phyloP scores from a whole-genome alignment of 2,329 filamentous ascomycete genomes.

The Thelonectria blattea region DNA sequence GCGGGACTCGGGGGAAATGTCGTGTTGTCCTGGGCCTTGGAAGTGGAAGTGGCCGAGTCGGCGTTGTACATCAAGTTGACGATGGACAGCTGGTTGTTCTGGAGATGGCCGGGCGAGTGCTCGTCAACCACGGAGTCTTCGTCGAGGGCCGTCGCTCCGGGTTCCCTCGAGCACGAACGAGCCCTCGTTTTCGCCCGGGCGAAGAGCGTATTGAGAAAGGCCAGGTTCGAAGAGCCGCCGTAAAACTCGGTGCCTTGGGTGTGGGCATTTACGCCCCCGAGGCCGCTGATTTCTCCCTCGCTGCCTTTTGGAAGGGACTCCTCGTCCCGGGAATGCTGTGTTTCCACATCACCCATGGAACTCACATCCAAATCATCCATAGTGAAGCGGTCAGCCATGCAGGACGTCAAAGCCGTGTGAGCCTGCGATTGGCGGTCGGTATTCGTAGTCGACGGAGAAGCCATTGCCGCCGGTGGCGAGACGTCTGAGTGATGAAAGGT shows the following conservation, averaged over 20 bases:
- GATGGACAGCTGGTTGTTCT: constrained; percentile 8
- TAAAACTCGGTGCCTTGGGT: constrained; percentile 13
- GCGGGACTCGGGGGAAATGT: not conserved
- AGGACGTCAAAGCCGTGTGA: not conserved
- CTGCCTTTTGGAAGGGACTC: not conserved
- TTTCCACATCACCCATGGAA: not conserved
- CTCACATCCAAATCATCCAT: not conserved
- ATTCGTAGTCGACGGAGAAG: not conserved
- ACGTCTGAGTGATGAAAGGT: not conserved
- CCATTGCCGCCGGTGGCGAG: not conserved
- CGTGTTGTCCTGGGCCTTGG: not conserved
- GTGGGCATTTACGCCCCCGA: constrained; percentile 4
- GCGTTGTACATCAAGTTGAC: constrained; percentile 9
- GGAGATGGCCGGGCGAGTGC: constrained; percentile 1
- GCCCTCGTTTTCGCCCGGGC: constrained; percentile 3
- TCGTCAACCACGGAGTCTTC: not conserved
- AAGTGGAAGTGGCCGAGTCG: not conserved
- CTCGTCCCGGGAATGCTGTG: not conserved
- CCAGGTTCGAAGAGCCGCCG: constrained; percentile 4
- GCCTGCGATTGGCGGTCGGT: constrained; percentile 2
- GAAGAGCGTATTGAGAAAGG: constrained; percentile 6
- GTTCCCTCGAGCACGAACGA: constrained; percentile 1
- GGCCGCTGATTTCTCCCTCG: not conserved
- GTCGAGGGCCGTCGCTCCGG: not conserved
- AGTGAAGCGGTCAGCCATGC: not conserved